These are phyloP conservation scores for Stylosanthes scabra DNA, from an alignment of 331 rosid genomes.

Conservation along the genomic window DNA sequence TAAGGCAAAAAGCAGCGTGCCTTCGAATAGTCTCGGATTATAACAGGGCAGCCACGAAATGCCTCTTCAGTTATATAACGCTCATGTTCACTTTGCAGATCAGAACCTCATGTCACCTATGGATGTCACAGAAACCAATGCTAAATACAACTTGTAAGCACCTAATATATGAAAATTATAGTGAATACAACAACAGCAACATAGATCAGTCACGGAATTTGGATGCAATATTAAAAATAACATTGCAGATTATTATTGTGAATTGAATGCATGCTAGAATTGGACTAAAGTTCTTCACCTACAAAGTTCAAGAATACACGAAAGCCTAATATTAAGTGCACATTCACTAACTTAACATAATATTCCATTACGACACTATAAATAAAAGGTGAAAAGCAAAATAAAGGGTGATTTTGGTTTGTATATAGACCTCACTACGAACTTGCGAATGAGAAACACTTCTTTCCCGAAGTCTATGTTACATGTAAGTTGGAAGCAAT, in stretches of 20 bases:
- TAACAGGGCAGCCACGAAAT: slow-evolving; percentile 86
- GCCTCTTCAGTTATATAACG: slow-evolving; percentile 94
- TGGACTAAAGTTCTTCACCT: background rate
- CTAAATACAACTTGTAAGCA: slow-evolving; percentile 30
- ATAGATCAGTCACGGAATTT: background rate
- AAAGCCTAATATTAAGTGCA: slow-evolving; percentile 16
- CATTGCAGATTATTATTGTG: background rate
- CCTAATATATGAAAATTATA: slow-evolving; percentile 25
- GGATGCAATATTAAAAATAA: slow-evolving; percentile 4
- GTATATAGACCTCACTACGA: no score
- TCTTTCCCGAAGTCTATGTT: no score
- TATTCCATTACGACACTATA: no score
- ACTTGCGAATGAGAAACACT: no score
- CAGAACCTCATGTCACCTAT: slow-evolving; percentile 97
- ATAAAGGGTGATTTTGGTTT: no score
- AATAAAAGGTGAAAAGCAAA: no score
- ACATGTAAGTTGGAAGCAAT: slow-evolving; percentile 3
- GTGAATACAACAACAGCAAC: slow-evolving; percentile 19
- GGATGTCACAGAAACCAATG: slow-evolving; percentile 27
- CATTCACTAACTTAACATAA: background rate
- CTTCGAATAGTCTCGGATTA: slow-evolving; percentile 95
- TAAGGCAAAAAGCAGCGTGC: slow-evolving; percentile 48
- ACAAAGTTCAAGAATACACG: slow-evolving; percentile 1
- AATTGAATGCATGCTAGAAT: slow-evolving; percentile 16
- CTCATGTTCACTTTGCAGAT: slow-evolving; percentile 99